Conservation (phyloP, 1,284 basidiomycete genomes). For the Apiotrichum gracile region DNA sequence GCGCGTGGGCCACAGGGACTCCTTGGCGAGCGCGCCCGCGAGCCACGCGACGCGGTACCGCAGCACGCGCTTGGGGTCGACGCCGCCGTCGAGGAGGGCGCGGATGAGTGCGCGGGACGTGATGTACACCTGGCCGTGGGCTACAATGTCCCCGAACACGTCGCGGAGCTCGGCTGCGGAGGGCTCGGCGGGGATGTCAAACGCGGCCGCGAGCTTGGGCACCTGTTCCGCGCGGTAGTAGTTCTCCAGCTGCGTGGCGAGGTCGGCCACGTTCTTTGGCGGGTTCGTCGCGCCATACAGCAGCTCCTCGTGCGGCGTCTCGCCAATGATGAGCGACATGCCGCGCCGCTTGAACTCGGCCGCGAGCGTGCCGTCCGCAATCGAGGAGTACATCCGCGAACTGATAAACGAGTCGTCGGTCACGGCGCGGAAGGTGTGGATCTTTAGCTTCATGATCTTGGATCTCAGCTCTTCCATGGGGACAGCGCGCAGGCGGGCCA, state of each 20-base stretch:
- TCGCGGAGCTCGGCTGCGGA: not conserved
- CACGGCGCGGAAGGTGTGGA: constrained; percentile 26
- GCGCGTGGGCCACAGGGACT: not conserved
- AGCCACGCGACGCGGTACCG: constrained; percentile 20
- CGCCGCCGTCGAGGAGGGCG: constrained; percentile 14
- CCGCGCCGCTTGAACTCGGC: constrained; percentile 13
- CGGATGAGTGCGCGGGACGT: constrained; percentile 15
- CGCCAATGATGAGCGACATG: constrained; percentile 24
- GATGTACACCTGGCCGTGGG: constrained; percentile 23
- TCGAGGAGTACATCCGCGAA: constrained; percentile 7
- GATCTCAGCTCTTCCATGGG: constrained; percentile 16
- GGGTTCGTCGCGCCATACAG: constrained; percentile 25
- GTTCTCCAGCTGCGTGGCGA: constrained; percentile 19
- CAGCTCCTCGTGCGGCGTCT: constrained; percentile 22
- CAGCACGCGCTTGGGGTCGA: constrained; percentile 11
- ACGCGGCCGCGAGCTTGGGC: constrained; percentile 7
- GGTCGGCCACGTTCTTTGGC: constrained; percentile 9
- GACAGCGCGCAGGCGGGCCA: constrained; percentile 17
- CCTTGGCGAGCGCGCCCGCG: not conserved
- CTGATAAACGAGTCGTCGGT: constrained; percentile 25
- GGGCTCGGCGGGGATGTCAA: not conserved
- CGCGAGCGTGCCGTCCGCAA: constrained; percentile 18
- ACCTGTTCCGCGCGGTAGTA: constrained; percentile 19
- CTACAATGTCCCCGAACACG: constrained; percentile 21
- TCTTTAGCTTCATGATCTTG: constrained; percentile 23